A percentile compares a stretch with the other conserved stretches of the same genome.
Evolutionary conservation across 257 asterid genomes (phyloP).

Genomic region (Buddleja alternifolia): DNA sequence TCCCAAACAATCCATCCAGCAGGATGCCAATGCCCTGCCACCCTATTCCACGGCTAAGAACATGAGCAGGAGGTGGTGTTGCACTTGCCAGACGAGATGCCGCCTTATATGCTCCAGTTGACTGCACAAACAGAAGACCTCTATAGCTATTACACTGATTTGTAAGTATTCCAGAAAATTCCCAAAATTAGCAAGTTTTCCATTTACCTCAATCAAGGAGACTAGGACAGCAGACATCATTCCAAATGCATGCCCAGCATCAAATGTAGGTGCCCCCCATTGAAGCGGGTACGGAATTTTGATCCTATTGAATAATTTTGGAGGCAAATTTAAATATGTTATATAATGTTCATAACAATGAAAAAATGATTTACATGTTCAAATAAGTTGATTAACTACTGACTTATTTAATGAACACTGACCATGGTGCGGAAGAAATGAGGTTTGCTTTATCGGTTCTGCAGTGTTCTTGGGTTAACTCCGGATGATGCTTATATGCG

Average conservation of each 20-base stretch:
- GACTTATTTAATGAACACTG: slow-evolving; percentile 23
- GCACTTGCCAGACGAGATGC: slow-evolving; percentile 98
- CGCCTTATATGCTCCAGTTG: slow-evolving; percentile 96
- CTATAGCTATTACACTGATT: neutral
- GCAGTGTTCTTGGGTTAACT: slow-evolving; percentile 70
- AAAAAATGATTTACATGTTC: neutral
- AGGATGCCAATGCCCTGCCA: slow-evolving; percentile 99
- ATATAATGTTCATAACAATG: neutral
- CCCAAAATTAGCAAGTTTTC: neutral
- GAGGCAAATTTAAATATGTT: neutral
- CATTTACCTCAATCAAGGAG: slow-evolving; percentile 86
- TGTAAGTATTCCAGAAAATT: neutral
- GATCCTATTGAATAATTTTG: slow-evolving; percentile 52
- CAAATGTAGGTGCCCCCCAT: slow-evolving; percentile 98
- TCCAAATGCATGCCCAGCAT: slow-evolving; percentile 97
- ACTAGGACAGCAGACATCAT: slow-evolving; percentile 97
- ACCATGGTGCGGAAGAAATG: slow-evolving; percentile 93
- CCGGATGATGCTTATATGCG: slow-evolving; percentile 84
- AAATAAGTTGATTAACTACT: neutral
- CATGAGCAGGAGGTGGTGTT: slow-evolving; percentile 98
- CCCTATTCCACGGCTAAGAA: slow-evolving; percentile 98
- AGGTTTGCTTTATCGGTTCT: slow-evolving; percentile 85
- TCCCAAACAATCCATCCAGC: slow-evolving; percentile 86
- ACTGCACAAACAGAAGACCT: slow-evolving; percentile 49
- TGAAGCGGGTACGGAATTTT: slow-evolving; percentile 95